Conservation (phyloP, 2,329 filamentous ascomycete species). For the Pseudopyrenochaeta lycopersici region DNA sequence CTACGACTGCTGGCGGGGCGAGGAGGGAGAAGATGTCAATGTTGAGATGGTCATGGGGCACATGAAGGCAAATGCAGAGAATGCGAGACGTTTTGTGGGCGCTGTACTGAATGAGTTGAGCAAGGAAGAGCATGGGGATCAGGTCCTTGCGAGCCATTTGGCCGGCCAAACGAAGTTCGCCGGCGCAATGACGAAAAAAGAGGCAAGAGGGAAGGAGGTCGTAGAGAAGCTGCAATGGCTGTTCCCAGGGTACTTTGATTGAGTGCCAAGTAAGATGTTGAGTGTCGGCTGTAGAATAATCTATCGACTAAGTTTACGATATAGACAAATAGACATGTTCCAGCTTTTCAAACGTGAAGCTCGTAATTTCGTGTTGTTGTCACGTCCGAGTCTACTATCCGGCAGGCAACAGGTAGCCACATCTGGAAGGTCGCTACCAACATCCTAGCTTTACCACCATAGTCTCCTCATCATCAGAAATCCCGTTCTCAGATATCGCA, state of each 20-base stretch:
- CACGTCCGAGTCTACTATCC: not conserved
- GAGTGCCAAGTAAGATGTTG: not conserved
- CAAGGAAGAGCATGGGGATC: slow-evolving; percentile 76
- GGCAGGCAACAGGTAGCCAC: not conserved
- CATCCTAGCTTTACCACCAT: slow-evolving; percentile 1
- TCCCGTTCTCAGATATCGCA: slow-evolving; percentile 18
- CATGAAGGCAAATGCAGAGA: slow-evolving; percentile 92
- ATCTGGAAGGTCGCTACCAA: slow-evolving; percentile 23
- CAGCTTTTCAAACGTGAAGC: not conserved
- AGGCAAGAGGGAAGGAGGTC: slow-evolving; percentile 76
- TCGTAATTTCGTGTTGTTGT: not conserved
- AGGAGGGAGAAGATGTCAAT: slow-evolving; percentile 78
- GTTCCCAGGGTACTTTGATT: slow-evolving; percentile 80
- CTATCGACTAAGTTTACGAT: slow-evolving; percentile 9
- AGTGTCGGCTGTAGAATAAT: not conserved
- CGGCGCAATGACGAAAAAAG: slow-evolving; percentile 82
- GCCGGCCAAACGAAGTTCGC: slow-evolving; percentile 79
- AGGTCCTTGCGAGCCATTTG: slow-evolving; percentile 83
- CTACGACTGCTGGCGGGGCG: slow-evolving; percentile 96
- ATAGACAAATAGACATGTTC: slow-evolving; percentile 1
- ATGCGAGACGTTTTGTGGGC: slow-evolving; percentile 84
- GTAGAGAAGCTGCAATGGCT: slow-evolving; percentile 84
- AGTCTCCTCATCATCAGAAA: slow-evolving; percentile 31
- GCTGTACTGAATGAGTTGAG: slow-evolving; percentile 87
- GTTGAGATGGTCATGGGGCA: slow-evolving; percentile 97